Evolutionary conservation across 768 basidiomycete genomes (phyloP).

Genomic region (Leccinum aurantiacum): DNA sequence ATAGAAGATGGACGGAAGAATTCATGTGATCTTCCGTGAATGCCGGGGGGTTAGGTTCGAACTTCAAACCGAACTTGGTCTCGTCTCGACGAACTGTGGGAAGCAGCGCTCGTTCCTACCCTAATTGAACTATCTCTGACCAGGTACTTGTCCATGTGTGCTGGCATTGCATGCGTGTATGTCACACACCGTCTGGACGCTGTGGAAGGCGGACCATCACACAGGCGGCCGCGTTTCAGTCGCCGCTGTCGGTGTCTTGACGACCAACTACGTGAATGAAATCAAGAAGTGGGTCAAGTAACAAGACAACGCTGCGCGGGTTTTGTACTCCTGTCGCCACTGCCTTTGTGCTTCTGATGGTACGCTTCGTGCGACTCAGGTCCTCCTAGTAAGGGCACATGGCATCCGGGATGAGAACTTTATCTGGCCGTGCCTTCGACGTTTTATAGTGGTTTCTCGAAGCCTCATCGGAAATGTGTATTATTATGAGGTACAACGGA

Average conservation of each 20-base stretch:
- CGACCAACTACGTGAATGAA: conserved; percentile 4
- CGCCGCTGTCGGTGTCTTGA: conserved; percentile 5
- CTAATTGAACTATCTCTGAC: background rate
- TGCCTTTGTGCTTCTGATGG: background rate
- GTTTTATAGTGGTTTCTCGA: background rate
- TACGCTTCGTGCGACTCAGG: background rate
- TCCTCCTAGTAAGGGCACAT: background rate
- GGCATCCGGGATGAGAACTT: background rate
- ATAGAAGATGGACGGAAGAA: background rate
- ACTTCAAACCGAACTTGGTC: background rate
- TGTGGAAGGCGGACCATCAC: background rate
- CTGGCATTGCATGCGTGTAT: background rate
- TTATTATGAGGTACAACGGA: background rate
- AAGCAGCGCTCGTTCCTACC: background rate
- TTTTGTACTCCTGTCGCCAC: background rate
- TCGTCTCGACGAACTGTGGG: background rate
- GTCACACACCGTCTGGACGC: background rate
- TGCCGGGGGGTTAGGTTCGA: background rate
- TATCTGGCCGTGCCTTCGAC: background rate
- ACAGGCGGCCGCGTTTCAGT: background rate
- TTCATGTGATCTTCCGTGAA: background rate
- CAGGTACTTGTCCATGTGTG: background rate
- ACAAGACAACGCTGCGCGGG: background rate
- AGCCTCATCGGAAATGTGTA: background rate
- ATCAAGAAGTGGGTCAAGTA: conserved; percentile 3